Percentiles rank a stretch among this genome's conserved stretches.
These are phyloP conservation scores for Malus domestica DNA, from an alignment of 306 rosid genomes.

Conservation along the genomic window ASM211411v1 NC_041792.1:17819407-17819906, in stretches of 20 bases:
- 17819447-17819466: background rate
- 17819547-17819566: background rate
- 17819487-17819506: background rate
- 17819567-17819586: background rate
- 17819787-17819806: too few species aligned
- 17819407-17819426: slow-evolving; percentile 7
- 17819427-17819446: background rate
- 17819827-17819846: too few species aligned
- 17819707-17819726: too few species aligned
- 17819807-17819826: too few species aligned
- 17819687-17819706: background rate
- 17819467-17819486: too few species aligned
- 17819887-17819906: background rate
- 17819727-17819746: too few species aligned
- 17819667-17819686: background rate
- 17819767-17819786: too few species aligned
- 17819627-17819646: background rate
- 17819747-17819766: background rate
- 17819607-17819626: background rate
- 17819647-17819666: background rate
- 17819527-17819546: background rate
- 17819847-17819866: too few species aligned
- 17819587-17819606: background rate
- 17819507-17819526: too few species aligned
- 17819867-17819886: background rate